Conservation (phyloP, 1,284 basidiomycete genomes). For the Trichosporon coremiiforme region DNA sequence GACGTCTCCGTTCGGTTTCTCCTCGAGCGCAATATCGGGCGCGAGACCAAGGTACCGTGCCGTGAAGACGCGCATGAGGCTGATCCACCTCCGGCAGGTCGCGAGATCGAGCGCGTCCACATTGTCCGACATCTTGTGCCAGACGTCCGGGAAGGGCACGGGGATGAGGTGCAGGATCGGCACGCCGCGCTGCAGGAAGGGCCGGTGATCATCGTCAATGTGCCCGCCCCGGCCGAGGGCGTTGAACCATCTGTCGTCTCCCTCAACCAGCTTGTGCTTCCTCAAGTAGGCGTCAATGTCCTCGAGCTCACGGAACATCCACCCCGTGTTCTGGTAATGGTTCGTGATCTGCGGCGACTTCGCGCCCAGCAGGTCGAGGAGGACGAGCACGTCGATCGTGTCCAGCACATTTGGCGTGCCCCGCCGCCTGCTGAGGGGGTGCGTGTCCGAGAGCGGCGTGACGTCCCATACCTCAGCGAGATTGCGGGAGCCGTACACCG, state of each 20-base stretch:
- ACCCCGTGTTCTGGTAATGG: conserved; percentile 83
- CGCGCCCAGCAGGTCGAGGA: conserved; percentile 85
- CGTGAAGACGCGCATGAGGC: conserved; percentile 83
- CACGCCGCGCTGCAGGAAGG: conserved; percentile 82
- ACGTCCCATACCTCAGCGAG: conserved; percentile 79
- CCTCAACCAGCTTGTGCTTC: conserved; percentile 39
- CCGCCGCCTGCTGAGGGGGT: conserved; percentile 64
- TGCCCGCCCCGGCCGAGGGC: conserved; percentile 58
- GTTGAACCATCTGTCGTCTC: conserved; percentile 50
- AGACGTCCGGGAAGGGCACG: conserved; percentile 84
- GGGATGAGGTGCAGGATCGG: conserved; percentile 88
- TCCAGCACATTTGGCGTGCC: conserved; percentile 66
- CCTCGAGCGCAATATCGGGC: conserved; percentile 28
- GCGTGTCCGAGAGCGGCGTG: conserved; percentile 64
- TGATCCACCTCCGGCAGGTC: conserved; percentile 85
- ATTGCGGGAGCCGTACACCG: conserved; percentile 90
- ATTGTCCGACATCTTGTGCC: conserved; percentile 87
- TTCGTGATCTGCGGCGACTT: conserved; percentile 70
- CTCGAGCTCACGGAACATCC: conserved; percentile 78
- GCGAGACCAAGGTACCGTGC: conserved; percentile 82
- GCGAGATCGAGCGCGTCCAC: conserved; percentile 79
- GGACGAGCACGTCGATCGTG: conserved; percentile 81
- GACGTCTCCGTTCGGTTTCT: neutral
- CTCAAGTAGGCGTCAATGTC: conserved; percentile 68
- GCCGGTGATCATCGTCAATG: conserved; percentile 93